Base-by-base conservation (phyloP, 371 early-diverging fungal genomes). In the Mucor saturninus region DNA sequence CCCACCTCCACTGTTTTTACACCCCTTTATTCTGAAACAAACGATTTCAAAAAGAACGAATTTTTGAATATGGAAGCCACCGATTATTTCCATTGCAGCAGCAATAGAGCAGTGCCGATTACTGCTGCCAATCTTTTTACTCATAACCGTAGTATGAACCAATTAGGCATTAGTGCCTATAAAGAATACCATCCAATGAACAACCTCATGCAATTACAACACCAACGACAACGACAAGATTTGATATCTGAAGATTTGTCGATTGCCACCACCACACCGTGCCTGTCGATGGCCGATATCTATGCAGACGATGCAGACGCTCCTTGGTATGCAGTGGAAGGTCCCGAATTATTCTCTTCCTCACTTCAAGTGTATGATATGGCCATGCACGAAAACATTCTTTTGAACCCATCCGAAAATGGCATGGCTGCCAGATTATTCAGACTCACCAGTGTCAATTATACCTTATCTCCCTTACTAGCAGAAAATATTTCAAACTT, bases 391-490 rank as follows among this genome's bases (percentile, higher is more conserved):
- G 59, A 55, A 30, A 55, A 32, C 0, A 60, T 76, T 11, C 56
- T 86, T 26, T 65, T 86, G 26, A 70, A 81, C 9, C 86, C 90
- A 5, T 69, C 80, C 7, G 90, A 90, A 59, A 93, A 93, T 61
- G 83, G 83, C 1, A 86, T 91, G 29, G 90, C 92, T 4, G 92
- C 93, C 5, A 91, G 93, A 64, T 77, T 96, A 38, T 93, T 95
- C 0, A 87, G 86, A 54, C 73, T 96, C 62, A 86, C 92, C 74
- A 81, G 75, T 51, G 80, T 88, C 61, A 88, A 95, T 67, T 94
- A 91, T 71, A 95, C 96, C 38, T 84, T 95, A 38, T 90, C 92
- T 9, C 93, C 95, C 1, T 85, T 21, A 21, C 21, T 86, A 32
- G 88, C 94, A 2, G 91, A 89, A 14, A 79, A 84, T 5, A 73